Percentiles rank a stretch among this genome's conserved stretches.
phyloP scores from a whole-genome alignment of 441 rosid genomes.

The Sinapis alba region DNA sequence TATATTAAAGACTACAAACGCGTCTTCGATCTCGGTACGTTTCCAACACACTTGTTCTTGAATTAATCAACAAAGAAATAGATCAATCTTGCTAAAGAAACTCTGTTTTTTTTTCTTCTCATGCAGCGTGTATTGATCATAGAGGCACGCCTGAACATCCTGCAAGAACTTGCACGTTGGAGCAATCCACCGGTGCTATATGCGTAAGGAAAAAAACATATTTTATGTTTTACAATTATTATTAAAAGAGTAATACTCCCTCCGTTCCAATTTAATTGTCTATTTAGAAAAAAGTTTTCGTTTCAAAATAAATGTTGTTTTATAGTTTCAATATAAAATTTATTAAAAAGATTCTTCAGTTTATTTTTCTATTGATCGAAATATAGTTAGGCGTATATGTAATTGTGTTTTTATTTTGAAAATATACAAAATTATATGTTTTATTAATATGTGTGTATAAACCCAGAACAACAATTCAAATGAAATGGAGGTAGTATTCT shows the following conservation, averaged over 20 bases:
- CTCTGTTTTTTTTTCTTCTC: not conserved
- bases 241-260: not conserved
- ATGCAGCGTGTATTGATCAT: conserved; percentile 89
- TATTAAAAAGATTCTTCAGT: no score
- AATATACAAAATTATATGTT: no score
- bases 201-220: conserved; percentile 57
- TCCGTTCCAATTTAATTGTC: no score
- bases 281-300: no score
- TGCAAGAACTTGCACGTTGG: conserved; percentile 91
- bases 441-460: no score
- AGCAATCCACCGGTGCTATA: conserved; percentile 56
- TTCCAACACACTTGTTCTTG: not conserved
- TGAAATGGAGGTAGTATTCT: no score
- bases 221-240: not conserved
- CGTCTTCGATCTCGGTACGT: conserved; percentile 86
- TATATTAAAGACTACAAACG: conserved; percentile 80
- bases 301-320: no score
- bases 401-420: no score
- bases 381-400: no score
- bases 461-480: no score
- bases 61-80: not conserved
- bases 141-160: conserved; percentile 93
- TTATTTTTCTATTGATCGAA: no score
- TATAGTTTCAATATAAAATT: no score
- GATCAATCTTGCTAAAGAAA: not conserved